These are phyloP conservation scores for Sclerotinia glacialis DNA, from an alignment of 2,329 filamentous ascomycete genomes.

Conservation along the genomic window DNA sequence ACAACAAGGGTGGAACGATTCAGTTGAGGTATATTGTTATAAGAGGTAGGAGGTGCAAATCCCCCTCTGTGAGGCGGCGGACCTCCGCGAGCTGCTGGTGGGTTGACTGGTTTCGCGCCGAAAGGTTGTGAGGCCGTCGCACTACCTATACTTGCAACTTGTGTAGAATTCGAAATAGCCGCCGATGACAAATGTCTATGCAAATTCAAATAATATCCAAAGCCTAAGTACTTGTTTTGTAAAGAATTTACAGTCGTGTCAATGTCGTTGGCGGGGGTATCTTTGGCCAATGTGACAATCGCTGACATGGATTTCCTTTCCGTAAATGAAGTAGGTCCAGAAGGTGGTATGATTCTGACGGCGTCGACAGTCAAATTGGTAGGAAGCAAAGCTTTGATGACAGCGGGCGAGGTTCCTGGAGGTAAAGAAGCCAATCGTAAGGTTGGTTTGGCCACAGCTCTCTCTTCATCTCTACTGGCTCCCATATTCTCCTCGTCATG, in stretches of 20 bases:
- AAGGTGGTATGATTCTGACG: conserved; percentile 65
- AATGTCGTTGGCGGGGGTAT: conserved; percentile 79
- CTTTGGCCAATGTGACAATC: conserved; percentile 76
- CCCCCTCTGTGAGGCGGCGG: conserved; percentile 54
- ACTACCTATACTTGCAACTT: conserved; percentile 43
- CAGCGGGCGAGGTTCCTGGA: conserved; percentile 56
- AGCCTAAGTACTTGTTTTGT: conserved; percentile 82
- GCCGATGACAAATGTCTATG: conserved; percentile 80
- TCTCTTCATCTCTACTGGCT: conserved; percentile 50
- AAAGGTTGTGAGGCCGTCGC: conserved; percentile 62
- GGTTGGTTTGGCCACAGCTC: conserved; percentile 59
- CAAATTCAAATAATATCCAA: conserved; percentile 75
- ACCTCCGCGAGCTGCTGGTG: conserved; percentile 46
- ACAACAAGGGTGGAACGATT: conserved; percentile 58
- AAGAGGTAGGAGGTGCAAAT: conserved; percentile 76
- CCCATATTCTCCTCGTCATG: conserved; percentile 43
- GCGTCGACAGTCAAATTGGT: conserved; percentile 64
- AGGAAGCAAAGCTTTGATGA: conserved; percentile 58
- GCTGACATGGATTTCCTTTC: conserved; percentile 73
- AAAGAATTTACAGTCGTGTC: conserved; percentile 74
- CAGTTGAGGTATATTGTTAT: conserved; percentile 45
- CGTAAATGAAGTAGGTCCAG: conserved; percentile 48
- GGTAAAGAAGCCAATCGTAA: conserved; percentile 60
- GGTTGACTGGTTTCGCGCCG: conserved; percentile 64
- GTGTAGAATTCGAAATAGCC: conserved; percentile 53